Percentiles rank a stretch among this genome's conserved stretches.
Conservation (phyloP, 2,329 filamentous ascomycete genomes). For the Calonectria naviculata region DNA sequence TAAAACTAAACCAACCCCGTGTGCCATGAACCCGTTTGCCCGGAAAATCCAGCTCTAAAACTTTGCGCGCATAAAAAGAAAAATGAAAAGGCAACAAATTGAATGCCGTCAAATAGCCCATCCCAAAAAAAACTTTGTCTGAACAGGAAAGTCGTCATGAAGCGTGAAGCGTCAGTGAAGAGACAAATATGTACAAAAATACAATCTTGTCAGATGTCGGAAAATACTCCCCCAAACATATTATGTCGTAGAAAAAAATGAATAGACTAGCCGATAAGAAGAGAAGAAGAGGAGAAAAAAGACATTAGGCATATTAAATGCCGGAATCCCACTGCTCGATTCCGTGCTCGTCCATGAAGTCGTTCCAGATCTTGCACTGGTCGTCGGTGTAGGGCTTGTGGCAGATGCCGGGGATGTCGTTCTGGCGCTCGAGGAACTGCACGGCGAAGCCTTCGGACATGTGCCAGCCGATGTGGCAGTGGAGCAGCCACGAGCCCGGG, state of each 20-base stretch:
- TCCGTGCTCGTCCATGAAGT: background rate
- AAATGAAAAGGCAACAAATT: background rate
- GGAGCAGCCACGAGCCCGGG: conserved; percentile 61
- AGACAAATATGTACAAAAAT: background rate
- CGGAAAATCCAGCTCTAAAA: background rate
- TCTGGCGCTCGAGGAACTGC: conserved; percentile 22
- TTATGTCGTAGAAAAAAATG: too few species aligned
- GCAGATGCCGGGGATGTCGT: conserved; percentile 4
- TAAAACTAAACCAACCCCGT: background rate
- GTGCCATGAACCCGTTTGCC: background rate
- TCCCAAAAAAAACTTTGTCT: background rate
- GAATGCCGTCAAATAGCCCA: background rate
- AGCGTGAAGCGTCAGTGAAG: background rate
- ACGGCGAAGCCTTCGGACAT: conserved; percentile 27
- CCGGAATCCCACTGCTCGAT: conserved; percentile 26
- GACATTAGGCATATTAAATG: background rate
- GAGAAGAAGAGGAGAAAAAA: background rate
- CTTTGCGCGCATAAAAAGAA: background rate
- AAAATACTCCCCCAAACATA: background rate
- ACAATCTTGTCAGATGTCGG: background rate
- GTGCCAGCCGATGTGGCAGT: conserved; percentile 56
- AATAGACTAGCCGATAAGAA: background rate
- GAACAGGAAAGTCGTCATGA: background rate
- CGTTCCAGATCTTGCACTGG: conserved; percentile 9
- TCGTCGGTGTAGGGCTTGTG: background rate